phyloP scores from a whole-genome alignment of 2,329 filamentous ascomycete species.

The Alternaria alternata region DNA sequence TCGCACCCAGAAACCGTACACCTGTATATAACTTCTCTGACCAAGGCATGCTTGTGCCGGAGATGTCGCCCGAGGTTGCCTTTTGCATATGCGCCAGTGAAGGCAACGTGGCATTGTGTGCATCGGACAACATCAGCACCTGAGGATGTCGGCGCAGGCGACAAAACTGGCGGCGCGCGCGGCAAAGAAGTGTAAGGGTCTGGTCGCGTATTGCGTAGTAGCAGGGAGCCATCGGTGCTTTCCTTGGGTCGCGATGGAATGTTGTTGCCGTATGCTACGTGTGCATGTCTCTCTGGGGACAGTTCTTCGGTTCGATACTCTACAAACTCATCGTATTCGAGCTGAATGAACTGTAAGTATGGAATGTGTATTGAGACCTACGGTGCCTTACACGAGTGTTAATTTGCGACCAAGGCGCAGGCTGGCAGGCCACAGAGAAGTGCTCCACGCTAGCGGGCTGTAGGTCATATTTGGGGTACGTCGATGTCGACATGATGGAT shows the following conservation, averaged over 20 bases:
- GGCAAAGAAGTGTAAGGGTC: not conserved
- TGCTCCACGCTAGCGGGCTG: not conserved
- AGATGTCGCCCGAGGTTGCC: slow-evolving; percentile 22
- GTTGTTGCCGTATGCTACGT: not conserved
- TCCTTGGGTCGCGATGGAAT: not conserved
- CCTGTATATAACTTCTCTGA: not conserved
- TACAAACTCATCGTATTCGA: not conserved
- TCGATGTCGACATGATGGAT: slow-evolving; percentile 6
- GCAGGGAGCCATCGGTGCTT: not conserved
- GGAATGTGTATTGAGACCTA: not conserved
- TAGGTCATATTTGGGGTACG: not conserved
- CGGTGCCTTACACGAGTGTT: slow-evolving; percentile 10
- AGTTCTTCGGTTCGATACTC: not conserved
- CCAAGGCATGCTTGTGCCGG: slow-evolving; percentile 14
- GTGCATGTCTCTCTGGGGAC: not conserved
- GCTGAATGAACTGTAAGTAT: not conserved
- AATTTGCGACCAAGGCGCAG: slow-evolving; percentile 11
- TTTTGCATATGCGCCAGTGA: slow-evolving; percentile 17
- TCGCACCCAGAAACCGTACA: slow-evolving; percentile 14
- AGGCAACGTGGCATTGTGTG: slow-evolving; percentile 8
- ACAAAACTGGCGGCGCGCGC: not conserved
- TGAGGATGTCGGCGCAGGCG: not conserved
- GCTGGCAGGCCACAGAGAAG: not conserved
- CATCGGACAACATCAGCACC: slow-evolving; percentile 1
- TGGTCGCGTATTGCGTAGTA: not conserved